Base-by-base conservation (phyloP, 73 alveolate genomes). In the Tetrahymena borealis region DNA sequence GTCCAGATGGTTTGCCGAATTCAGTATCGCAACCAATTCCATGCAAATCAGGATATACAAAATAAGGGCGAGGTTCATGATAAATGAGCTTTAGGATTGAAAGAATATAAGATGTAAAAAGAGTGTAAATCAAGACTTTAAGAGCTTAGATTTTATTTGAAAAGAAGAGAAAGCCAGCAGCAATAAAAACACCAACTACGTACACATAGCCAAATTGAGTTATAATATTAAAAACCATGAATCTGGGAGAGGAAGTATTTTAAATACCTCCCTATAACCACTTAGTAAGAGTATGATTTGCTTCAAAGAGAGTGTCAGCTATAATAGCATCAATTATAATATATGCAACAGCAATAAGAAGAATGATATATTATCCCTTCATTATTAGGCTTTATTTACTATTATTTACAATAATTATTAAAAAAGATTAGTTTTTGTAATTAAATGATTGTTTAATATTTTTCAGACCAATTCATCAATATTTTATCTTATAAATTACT, bases 1-100 rank as follows among this genome's bases (percentile, higher is more conserved):
- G 95, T 31, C 95, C 95, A 39, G 95, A 93, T 35, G 95, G 95
- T 40, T 93, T 93, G 7, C 95, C 95, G 32, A 79, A 93, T 40
- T 93, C 95, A 33, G 85, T 85, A 39, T 38, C 91, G n/a, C 95
- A 93, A 9, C 32, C 40, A 20, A 92, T 77, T 43, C 92, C 92
- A 28, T 78, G 40, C 15, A 93, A 79, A 36, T 93, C 90, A 79
- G 39, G 32, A 32, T 37, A 90, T 0, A 93, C 92, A 42, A 79
- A 39, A 32, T 40, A 93, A 79, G 95, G 95, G 77, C 95, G 90
- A 13, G 95, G 91, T 11, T 93, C 39, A 93, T 93, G 95, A 90
- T 93, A 93, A 20, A 93, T 31, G 7, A 60, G 32, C 79, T 93
- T 93, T 28, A 93, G 40, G 15, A 85, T 31, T 1, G 91, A 85